phyloP scores from a whole-genome alignment of 805 yeast species.

The Wickerhamomyces chaumierensis region DNA sequence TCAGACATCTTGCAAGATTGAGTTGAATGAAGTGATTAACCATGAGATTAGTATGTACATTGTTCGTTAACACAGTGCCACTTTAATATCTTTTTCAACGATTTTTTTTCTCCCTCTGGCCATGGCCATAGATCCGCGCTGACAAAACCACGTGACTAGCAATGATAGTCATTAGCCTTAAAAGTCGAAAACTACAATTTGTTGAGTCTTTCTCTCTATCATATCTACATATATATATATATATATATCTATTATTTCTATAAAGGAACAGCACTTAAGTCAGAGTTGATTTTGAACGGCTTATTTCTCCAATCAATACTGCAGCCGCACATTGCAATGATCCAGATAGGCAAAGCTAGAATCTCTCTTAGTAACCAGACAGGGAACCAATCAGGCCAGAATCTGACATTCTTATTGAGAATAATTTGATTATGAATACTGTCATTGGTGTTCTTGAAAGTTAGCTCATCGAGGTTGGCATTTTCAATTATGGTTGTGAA shows the following conservation, averaged over 20 bases:
- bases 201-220: too few species aligned
- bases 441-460: slow-evolving; percentile 1
- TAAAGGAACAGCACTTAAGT: slow-evolving; percentile 49
- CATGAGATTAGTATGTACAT: too few species aligned
- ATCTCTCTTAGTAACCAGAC: slow-evolving; percentile 63
- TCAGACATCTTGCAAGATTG: slow-evolving; percentile 9
- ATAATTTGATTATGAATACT: slow-evolving; percentile 20
- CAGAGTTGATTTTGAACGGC: slow-evolving; percentile 62
- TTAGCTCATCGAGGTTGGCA: slow-evolving; percentile 12
- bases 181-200: too few species aligned
- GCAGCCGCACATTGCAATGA: slow-evolving; percentile 67
- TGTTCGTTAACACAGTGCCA: too few species aligned
- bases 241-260: neutral
- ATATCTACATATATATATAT: too few species aligned
- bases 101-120: too few species aligned
- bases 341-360: slow-evolving; percentile 78
- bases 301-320: slow-evolving; percentile 71
- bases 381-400: slow-evolving; percentile 18
- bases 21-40: too few species aligned
- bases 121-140: too few species aligned
- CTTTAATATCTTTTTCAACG: neutral
- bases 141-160: too few species aligned
- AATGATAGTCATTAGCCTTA: too few species aligned
- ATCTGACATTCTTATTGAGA: slow-evolving; percentile 7
- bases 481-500: slow-evolving; percentile 31